Evolutionary conservation across 805 yeast genomes (phyloP).

Genomic region (Candida tallmaniae): DNA sequence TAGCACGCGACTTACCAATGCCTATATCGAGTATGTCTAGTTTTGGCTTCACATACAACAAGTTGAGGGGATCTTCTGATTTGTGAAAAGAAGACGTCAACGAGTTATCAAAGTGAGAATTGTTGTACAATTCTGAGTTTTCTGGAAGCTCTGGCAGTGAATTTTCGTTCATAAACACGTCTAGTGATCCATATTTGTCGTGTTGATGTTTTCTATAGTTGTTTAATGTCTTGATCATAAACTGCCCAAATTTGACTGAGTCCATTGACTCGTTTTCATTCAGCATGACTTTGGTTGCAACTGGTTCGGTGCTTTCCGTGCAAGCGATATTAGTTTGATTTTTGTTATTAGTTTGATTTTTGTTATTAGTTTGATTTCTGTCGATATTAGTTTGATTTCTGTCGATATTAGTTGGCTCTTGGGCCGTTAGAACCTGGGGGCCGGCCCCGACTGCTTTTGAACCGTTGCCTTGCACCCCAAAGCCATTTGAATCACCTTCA

Average conservation of each 20-base stretch:
- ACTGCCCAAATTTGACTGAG: slow-evolving; percentile 27
- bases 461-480: not conserved
- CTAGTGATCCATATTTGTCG: slow-evolving; percentile 10
- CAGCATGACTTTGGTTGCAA: slow-evolving; percentile 1
- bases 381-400: not conserved
- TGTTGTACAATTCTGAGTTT: slow-evolving; percentile 5
- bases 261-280: no score
- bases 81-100: slow-evolving; percentile 11
- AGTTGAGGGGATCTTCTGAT: slow-evolving; percentile 14
- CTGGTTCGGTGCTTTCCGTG: not conserved
- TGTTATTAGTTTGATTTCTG: not conserved
- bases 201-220: slow-evolving; percentile 28
- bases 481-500: not conserved
- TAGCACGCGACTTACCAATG: slow-evolving; percentile 29
- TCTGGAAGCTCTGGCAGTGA: slow-evolving; percentile 1
- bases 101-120: slow-evolving; percentile 11
- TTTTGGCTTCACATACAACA: slow-evolving; percentile 11
- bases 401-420: not conserved
- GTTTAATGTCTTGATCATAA: slow-evolving; percentile 28
- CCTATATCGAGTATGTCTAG: not conserved
- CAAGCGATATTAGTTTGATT: not conserved
- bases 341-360: not conserved
- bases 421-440: not conserved
- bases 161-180: slow-evolving; percentile 9
- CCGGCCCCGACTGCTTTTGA: not conserved